Conservation (phyloP, 768 basidiomycete species). For the Phylloporus rhodoxanthus region DNA sequence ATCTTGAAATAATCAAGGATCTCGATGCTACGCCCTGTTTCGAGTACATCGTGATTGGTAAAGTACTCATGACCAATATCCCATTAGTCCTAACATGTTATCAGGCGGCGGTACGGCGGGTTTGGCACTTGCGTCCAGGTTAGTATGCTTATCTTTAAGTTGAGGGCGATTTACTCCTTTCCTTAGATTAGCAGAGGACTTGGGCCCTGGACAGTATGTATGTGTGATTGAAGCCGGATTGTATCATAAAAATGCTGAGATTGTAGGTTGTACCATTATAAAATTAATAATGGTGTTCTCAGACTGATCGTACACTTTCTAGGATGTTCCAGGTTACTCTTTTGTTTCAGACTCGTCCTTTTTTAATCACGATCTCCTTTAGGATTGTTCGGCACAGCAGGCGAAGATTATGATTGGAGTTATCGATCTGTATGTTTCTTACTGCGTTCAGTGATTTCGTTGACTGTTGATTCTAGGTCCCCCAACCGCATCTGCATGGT, state of each 20-base stretch:
- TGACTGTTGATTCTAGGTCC: constrained; percentile 6
- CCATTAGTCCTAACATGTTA: background rate
- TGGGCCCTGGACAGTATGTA: constrained; percentile 11
- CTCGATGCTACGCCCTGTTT: background rate
- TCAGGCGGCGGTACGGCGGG: constrained; percentile 15
- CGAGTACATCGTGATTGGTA: background rate
- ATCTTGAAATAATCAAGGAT: background rate
- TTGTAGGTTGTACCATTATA: constrained; percentile 7
- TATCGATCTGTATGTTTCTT: constrained; percentile 11
- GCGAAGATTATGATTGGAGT: constrained; percentile 12
- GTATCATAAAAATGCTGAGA: constrained; percentile 3
- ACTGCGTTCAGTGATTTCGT: background rate
- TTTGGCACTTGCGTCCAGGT: constrained; percentile 15
- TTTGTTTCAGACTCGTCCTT: background rate
- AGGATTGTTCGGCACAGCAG: constrained; percentile 6
- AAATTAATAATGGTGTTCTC: background rate
- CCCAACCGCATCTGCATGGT: constrained; percentile 7
- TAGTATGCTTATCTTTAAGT: background rate
- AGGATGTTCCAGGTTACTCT: constrained; percentile 18
- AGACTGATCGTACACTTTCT: background rate
- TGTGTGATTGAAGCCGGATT: constrained; percentile 14
- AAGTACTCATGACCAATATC: background rate
- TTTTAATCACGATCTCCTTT: background rate
- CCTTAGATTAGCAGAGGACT: constrained; percentile 10
- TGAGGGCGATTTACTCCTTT: background rate